Percentiles rank a stretch among this genome's conserved stretches.
Conservation (phyloP, 495 filamentous ascomycete species). For the Neurospora intermedia region DNA sequence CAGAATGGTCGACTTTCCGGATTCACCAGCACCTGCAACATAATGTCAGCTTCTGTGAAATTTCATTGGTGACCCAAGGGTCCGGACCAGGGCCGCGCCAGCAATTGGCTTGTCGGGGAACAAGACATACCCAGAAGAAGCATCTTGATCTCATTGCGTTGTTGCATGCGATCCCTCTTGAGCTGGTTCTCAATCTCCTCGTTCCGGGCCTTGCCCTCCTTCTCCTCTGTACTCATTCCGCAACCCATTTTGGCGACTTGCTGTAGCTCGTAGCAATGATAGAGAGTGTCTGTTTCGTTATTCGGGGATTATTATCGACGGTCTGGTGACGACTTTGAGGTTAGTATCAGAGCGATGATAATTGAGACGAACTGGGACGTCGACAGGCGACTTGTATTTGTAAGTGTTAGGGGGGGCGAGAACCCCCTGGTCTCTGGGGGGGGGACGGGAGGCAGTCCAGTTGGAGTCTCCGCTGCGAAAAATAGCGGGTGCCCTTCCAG, state of each 20-base stretch:
- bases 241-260: slow-evolving; percentile 80
- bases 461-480: not conserved
- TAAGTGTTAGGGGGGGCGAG: not conserved
- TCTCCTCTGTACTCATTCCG: slow-evolving; percentile 99
- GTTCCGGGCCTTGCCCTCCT: slow-evolving; percentile 98
- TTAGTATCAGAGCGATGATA: not conserved
- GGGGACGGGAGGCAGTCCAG: not conserved
- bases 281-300: slow-evolving; percentile 8
- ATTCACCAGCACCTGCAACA: slow-evolving; percentile 86
- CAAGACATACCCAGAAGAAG: slow-evolving; percentile 74
- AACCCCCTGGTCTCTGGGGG: not conserved
- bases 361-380: not conserved
- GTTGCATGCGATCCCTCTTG: slow-evolving; percentile 89
- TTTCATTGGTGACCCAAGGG: not conserved
- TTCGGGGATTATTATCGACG: not conserved
- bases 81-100: not conserved
- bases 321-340: not conserved
- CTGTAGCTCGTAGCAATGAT: slow-evolving; percentile 9
- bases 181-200: slow-evolving; percentile 99
- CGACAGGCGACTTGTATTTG: not conserved
- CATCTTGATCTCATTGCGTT: slow-evolving; percentile 99
- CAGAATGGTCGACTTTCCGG: slow-evolving; percentile 96
- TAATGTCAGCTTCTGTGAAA: slow-evolving; percentile 7
- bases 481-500: not conserved
- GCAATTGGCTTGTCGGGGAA: not conserved